phyloP scores from a whole-genome alignment of 495 filamentous ascomycete genomes.

The Aspergillus nanangensis region DNA sequence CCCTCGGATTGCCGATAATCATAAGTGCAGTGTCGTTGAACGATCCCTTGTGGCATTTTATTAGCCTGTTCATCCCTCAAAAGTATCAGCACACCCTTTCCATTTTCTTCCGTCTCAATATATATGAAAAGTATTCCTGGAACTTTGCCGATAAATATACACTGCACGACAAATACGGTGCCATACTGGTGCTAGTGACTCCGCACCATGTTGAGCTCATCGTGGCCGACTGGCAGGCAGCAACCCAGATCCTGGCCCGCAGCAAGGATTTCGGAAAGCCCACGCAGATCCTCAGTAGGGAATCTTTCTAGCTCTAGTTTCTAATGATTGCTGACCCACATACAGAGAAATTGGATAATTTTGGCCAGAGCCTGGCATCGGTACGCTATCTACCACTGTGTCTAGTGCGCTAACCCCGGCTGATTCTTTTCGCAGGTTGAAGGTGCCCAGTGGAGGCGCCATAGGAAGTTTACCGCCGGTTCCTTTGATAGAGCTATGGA shows the following conservation, averaged over 20 bases:
- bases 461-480: constrained; percentile 1
- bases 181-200: constrained; percentile 2
- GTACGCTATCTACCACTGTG: neutral
- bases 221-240: constrained; percentile 2
- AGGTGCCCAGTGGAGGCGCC: constrained; percentile 5
- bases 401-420: neutral
- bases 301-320: too few species aligned
- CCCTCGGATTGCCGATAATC: too few species aligned
- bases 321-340: neutral
- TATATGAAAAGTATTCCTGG: too few species aligned
- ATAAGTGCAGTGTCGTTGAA: too few species aligned
- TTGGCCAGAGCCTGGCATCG: constrained; percentile 4
- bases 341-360: neutral
- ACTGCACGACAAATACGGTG: constrained; percentile 1
- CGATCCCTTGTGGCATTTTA: too few species aligned
- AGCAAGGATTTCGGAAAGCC: constrained; percentile 6
- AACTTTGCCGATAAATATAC: constrained; percentile 6
- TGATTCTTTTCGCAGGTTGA: constrained; percentile 1
- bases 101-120: too few species aligned
- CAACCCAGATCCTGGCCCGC: constrained; percentile 4
- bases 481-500: constrained; percentile 5
- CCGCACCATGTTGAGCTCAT: neutral
- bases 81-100: too few species aligned
- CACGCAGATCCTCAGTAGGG: neutral
- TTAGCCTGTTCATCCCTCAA: too few species aligned